A percentile compares a stretch with the other conserved stretches of the same genome.
phyloP scores from a whole-genome alignment of 108 stramenopile genomes.

The Bacterosira constricta region DNA sequence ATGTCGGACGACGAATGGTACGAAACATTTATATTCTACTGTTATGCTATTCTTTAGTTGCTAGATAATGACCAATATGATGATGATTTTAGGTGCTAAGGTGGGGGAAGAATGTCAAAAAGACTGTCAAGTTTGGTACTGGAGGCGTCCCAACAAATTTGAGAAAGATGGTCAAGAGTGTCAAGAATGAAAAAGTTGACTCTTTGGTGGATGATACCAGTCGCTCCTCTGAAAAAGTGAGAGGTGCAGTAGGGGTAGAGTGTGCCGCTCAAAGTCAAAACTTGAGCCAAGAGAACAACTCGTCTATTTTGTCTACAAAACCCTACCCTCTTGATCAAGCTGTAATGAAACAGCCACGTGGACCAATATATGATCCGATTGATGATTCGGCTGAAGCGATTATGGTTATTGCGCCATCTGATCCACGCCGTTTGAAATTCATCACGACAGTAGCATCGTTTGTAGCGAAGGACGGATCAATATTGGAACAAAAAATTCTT shows the following conservation, averaged over 20 bases:
- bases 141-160: slow-evolving; percentile 51
- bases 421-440: slow-evolving; percentile 53
- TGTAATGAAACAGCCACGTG: not conserved
- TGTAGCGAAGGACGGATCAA: slow-evolving; percentile 62
- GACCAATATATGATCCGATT: slow-evolving; percentile 45
- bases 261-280: not conserved
- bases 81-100: too few relatives aligned
- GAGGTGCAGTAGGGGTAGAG: not conserved
- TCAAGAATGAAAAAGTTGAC: not conserved
- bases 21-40: too few relatives aligned
- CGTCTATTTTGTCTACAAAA: not conserved
- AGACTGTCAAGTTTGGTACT: slow-evolving; percentile 54
- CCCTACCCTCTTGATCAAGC: slow-evolving; percentile 12
- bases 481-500: slow-evolving; percentile 54
- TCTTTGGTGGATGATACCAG: not conserved
- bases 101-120: slow-evolving; percentile 85
- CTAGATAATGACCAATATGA: too few relatives aligned
- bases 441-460: slow-evolving; percentile 68
- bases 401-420: slow-evolving; percentile 52
- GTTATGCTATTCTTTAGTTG: too few relatives aligned
- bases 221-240: not conserved
- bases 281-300: not conserved
- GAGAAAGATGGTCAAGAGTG: slow-evolving; percentile 26
- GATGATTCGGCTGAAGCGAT: slow-evolving; percentile 52
- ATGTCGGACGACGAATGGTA: slow-evolving; percentile 63